Base-by-base conservation (phyloP, 805 yeast genomes). In the Sugiyamaella valdiviana region DNA sequence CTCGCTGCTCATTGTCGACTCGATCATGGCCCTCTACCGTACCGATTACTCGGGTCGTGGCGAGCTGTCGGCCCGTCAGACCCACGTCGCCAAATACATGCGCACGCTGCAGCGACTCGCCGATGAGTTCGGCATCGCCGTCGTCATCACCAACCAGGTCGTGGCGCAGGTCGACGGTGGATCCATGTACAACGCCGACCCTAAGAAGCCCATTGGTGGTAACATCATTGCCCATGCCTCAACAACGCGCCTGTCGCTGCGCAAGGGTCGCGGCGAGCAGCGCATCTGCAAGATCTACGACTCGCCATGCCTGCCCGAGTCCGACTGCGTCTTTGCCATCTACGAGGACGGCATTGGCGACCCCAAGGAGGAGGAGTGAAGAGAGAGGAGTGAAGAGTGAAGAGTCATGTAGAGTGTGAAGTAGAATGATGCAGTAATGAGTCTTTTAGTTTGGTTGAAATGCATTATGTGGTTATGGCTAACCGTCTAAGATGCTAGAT, bases 171-270 rank as follows among this genome's bases (percentile, higher is more conserved):
- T 93, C 16, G 99, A 93, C 62, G 95, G 95, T 61, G 73, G 74
- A 67, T 75, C 79, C 22, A 70, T 80, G 71, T 90, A 82, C 65
- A 89, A 90, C 58, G 95, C 96, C 1, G 99, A 93, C 66, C 97
- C 98, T 14, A 93, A 93, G 66, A 93, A 93, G 66, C 99, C 99
- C 15, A 91, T 93, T 57, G 99, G 99, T 53, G 99, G 99, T 59
- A 91, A 93, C 63, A 93, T 93, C 58, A 83, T 93, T 65, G 99
- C 98, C 0, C 99, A 93, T 66, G 82, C 95, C 16, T 89, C 97
- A 2, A 91, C 98, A 5, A 93, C 99, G 2, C 78, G 99, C 61
- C 75, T 93, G 51, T 84, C 85, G 48, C 82, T 93, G 65, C 85
- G 83, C 62, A 93, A 93, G 69, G 96, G 96, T 46, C 80, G 83